phyloP scores from a whole-genome alignment of 169 alveolate genomes.

The Plasmodium adleri region DNA sequence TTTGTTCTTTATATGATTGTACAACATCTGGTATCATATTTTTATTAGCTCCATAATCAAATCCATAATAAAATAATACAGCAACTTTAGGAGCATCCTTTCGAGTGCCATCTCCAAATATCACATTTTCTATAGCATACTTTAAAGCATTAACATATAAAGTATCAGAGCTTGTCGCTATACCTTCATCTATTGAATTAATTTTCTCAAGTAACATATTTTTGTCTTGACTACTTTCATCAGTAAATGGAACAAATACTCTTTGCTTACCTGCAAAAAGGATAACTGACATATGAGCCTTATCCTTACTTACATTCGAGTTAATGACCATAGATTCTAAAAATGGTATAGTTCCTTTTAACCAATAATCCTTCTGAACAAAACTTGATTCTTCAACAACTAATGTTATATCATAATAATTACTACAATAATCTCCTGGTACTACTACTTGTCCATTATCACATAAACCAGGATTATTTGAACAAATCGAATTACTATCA shows the following conservation, averaged over 20 bases:
- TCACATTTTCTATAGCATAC: slow-evolving; percentile 53
- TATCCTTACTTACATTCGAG: slow-evolving; percentile 59
- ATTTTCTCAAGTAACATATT: slow-evolving; percentile 50
- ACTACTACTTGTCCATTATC: not conserved
- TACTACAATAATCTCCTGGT: slow-evolving; percentile 58
- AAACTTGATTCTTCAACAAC: slow-evolving; percentile 61
- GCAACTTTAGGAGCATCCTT: slow-evolving; percentile 66
- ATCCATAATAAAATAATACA: slow-evolving; percentile 68
- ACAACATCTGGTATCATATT: slow-evolving; percentile 62
- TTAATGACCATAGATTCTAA: slow-evolving; percentile 70
- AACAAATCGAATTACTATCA: slow-evolving; percentile 6
- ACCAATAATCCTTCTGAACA: slow-evolving; percentile 69
- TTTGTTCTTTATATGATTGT: slow-evolving; percentile 37
- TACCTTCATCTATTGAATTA: slow-evolving; percentile 32
- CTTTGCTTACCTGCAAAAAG: slow-evolving; percentile 31
- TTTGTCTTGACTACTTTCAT: slow-evolving; percentile 67
- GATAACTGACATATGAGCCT: slow-evolving; percentile 66
- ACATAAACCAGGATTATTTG: slow-evolving; percentile 3
- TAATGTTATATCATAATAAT: slow-evolving; percentile 64
- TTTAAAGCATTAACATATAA: slow-evolving; percentile 60
- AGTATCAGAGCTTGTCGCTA: slow-evolving; percentile 13
- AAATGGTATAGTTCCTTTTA: slow-evolving; percentile 67
- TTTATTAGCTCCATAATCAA: slow-evolving; percentile 69
- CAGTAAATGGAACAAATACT: slow-evolving; percentile 64
- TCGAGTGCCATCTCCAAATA: slow-evolving; percentile 66